Percentiles rank a stretch among this genome's conserved stretches.
These are phyloP conservation scores for Ilyonectria destructans DNA, from an alignment of 2,329 filamentous ascomycete species.

Conservation along the genomic window DNA sequence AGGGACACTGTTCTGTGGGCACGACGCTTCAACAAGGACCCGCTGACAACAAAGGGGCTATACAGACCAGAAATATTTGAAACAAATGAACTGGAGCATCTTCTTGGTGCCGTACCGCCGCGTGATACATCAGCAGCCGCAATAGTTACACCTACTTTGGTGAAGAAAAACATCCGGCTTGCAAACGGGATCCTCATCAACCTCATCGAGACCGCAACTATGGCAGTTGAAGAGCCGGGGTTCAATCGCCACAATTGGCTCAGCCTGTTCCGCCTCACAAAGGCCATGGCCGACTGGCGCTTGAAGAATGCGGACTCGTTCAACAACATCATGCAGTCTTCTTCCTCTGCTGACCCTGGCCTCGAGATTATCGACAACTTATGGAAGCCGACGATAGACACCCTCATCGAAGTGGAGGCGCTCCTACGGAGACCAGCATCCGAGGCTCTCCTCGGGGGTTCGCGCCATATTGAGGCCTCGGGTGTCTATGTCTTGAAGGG, in stretches of 20 bases:
- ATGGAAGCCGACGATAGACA: conserved; percentile 52
- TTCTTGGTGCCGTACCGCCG: conserved; percentile 41
- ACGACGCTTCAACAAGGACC: conserved; percentile 51
- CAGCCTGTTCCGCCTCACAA: conserved; percentile 26
- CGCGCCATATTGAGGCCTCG: background rate
- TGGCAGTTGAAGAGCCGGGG: conserved; percentile 34
- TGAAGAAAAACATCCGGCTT: conserved; percentile 19
- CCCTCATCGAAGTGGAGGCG: conserved; percentile 47
- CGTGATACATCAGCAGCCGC: conserved; percentile 18
- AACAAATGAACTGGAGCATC: conserved; percentile 38
- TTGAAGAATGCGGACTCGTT: conserved; percentile 8
- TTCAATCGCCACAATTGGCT: conserved; percentile 30
- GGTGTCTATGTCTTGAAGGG: conserved; percentile 36
- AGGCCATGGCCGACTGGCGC: conserved; percentile 25
- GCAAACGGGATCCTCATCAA: conserved; percentile 38
- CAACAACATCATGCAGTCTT: conserved; percentile 22
- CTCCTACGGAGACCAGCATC: conserved; percentile 31
- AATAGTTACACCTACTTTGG: conserved; percentile 15
- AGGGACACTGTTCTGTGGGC: conserved; percentile 49
- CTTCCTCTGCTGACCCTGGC: background rate
- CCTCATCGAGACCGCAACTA: conserved; percentile 34
- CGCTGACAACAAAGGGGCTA: conserved; percentile 27
- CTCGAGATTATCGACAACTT: conserved; percentile 36
- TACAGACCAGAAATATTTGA: conserved; percentile 32
- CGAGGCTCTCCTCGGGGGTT: background rate